Conservation (phyloP, 257 asterid genomes). For the Voacanga thouarsii region DNA sequence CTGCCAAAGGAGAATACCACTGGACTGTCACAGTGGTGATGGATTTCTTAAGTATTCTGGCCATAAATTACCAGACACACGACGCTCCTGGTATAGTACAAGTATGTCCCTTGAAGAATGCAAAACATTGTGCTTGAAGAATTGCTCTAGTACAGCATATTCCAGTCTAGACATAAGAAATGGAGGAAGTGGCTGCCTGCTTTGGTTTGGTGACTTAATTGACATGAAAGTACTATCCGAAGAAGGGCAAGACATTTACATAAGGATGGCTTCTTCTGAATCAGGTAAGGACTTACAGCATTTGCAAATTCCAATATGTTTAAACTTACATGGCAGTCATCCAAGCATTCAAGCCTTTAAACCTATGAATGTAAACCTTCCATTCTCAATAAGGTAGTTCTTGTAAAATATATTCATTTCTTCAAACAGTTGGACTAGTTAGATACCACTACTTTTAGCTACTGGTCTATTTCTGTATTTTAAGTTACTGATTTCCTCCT, state of each 20-base stretch:
- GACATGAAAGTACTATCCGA: constrained; percentile 15
- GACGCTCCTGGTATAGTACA: constrained; percentile 10
- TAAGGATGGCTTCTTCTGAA: constrained; percentile 5
- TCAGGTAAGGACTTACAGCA: neutral
- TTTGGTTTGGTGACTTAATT: constrained; percentile 27
- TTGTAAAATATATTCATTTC: too few species aligned
- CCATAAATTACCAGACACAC: constrained; percentile 28
- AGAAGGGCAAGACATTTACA: constrained; percentile 11
- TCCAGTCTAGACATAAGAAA: constrained; percentile 20
- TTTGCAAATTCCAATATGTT: too few species aligned
- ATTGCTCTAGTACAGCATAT: constrained; percentile 31
- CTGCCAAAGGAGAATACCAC: constrained; percentile 9
- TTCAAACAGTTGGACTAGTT: too few species aligned
- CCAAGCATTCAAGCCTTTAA: too few species aligned
- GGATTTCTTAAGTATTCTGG: constrained; percentile 27
- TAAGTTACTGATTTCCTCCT: too few species aligned
- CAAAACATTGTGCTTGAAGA: constrained; percentile 13
- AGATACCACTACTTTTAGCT: too few species aligned
- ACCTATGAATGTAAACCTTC: too few species aligned
- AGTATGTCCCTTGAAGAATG: constrained; percentile 27
- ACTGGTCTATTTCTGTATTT: too few species aligned
- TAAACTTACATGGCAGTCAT: too few species aligned
- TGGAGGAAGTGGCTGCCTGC: constrained; percentile 31
- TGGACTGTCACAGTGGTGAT: constrained; percentile 19
- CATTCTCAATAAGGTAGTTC: too few species aligned